Conservation (phyloP, 257 asterid species). For the Rhazya stricta region DNA sequence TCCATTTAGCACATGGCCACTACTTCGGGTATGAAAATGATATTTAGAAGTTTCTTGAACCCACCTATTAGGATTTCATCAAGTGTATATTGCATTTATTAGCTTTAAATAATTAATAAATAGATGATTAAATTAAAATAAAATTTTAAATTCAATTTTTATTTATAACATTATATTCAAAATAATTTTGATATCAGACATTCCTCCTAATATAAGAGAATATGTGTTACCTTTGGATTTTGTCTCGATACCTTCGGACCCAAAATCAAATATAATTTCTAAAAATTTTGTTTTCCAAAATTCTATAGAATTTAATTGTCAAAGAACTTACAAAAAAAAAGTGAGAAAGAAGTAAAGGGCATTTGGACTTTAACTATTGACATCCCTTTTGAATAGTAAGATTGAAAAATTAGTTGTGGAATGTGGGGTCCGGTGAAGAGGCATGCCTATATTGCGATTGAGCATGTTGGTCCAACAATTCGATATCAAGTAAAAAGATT, state of each 20-base stretch:
- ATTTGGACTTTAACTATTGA: neutral
- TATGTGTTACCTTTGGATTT: neutral
- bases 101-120: too few relatives aligned
- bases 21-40: constrained; percentile 2
- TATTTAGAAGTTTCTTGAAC: constrained; percentile 3
- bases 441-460: neutral
- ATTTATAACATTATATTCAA: too few relatives aligned
- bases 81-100: neutral
- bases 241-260: neutral
- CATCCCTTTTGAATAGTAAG: neutral
- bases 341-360: neutral
- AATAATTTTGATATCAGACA: too few relatives aligned
- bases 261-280: neutral
- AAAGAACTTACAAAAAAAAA: neutral
- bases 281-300: neutral
- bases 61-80: neutral
- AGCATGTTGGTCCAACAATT: constrained; percentile 3
- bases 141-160: too few relatives aligned
- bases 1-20: constrained; percentile 8
- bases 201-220: too few relatives aligned
- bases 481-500: neutral
- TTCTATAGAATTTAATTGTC: neutral
- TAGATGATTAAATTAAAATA: too few relatives aligned
- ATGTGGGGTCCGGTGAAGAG: neutral
- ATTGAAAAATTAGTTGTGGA: neutral